Evolutionary conservation across 202 grass and related monocot species (phyloP).

Genomic region (Setaria viridis): DNA sequence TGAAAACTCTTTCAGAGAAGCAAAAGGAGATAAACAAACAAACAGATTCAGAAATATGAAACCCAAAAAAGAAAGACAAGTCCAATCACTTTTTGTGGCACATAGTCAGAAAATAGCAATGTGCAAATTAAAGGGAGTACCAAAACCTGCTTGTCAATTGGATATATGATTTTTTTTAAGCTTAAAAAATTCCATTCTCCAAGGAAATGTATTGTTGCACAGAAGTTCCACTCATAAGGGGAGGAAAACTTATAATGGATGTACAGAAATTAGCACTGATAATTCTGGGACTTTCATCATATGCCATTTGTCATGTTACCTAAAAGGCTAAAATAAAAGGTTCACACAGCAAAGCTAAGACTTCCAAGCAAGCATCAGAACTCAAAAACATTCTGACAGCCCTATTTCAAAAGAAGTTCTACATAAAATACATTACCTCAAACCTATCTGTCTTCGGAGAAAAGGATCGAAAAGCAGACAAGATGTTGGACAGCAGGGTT

Average conservation of each 20-base stretch:
- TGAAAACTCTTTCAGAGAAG: not conserved
- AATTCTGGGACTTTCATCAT: not conserved
- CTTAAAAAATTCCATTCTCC: not conserved
- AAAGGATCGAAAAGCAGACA: conserved; percentile 68
- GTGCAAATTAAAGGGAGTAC: not conserved
- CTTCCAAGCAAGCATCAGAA: conserved; percentile 16
- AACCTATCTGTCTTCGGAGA: conserved; percentile 80
- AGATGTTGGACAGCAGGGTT: conserved; percentile 77
- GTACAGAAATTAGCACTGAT: not conserved
- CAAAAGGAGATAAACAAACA: not conserved
- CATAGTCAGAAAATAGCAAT: not conserved
- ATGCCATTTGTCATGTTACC: not conserved
- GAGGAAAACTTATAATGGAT: not conserved
- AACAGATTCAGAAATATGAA: not conserved
- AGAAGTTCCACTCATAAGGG: not conserved
- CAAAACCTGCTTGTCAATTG: not conserved
- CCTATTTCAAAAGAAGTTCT: conserved; percentile 17
- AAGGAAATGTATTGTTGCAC: not conserved
- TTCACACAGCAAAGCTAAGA: conserved; percentile 15
- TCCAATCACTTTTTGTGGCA: not conserved
- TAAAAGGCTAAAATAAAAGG: not conserved
- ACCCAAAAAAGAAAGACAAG: too few relatives aligned
- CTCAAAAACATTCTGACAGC: not conserved
- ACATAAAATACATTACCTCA: conserved; percentile 66
- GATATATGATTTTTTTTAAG: not conserved